Base-by-base conservation (phyloP, 2,329 filamentous ascomycete species). In the Thielaviopsis cerberus region DNA sequence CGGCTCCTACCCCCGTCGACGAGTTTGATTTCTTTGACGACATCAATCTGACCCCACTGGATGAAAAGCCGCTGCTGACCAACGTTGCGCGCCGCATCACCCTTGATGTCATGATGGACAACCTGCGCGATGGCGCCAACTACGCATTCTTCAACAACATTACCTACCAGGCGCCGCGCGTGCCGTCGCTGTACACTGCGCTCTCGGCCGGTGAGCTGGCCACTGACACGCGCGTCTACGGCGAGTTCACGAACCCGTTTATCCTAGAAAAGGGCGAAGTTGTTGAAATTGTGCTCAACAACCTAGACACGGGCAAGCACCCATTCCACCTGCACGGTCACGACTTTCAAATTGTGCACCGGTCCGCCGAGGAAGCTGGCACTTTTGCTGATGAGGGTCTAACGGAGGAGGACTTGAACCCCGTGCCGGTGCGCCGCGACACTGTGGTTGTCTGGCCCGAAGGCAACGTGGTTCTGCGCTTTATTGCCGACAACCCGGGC, bases 321-420 rank as follows among this genome's bases (percentile, higher is more conserved):
- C 88, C 80, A 4, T 89, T 90, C 72, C 85, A 87, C 64, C 67
- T 94, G 1, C 89, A 92, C 70, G 86, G 86, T 0, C 85, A 88
- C 67, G 73, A 78, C 63, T 88, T 89, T 70, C 85, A 87, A 68
- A 73, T 83, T 3, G 67, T 88, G 37, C 73, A 77, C 62, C 80
- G 84, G 25, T 79, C 77, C 1, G 70, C 68, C 0, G 80, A 82
- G 30, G 74, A 82, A 0, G 76, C 71, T 0, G 80, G 82, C 5
- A 71, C 73, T 1, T 83, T 80, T 62, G 73, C 75, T 3, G 70
- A 73, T 24, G 66, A 73, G 0, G 72, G 72, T 48, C 64, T 72
- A 20, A 71, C 72, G 11, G 69, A 74, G 23, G 71, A 71, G 0
- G 68, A 71, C 23, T 80, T 80, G 63, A 74, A 77, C 0, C 62